phyloP scores from a whole-genome alignment of 306 rosid genomes.

The Delonix regia region DNA sequence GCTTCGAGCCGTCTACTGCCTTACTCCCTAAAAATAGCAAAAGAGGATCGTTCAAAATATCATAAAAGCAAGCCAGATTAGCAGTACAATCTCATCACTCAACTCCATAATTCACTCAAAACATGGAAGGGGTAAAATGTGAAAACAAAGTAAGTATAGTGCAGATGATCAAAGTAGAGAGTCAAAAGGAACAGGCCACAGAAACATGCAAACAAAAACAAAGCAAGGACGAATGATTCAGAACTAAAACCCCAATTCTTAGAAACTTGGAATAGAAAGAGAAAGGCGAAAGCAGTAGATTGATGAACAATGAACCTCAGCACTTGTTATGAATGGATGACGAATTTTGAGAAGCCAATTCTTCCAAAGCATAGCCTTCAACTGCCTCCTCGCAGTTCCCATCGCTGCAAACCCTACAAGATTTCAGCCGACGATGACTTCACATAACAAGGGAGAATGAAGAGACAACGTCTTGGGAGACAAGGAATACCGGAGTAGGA shows the following conservation, averaged over 20 bases:
- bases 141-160: background rate
- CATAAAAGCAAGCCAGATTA: background rate
- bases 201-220: background rate
- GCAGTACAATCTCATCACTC: background rate
- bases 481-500: background rate
- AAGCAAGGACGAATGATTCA: background rate
- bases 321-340: slow-evolving; percentile 76
- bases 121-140: slow-evolving; percentile 12
- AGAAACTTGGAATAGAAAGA: background rate
- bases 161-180: slow-evolving; percentile 21
- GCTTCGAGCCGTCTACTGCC: background rate
- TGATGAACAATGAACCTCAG: slow-evolving; percentile 63
- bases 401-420: slow-evolving; percentile 53
- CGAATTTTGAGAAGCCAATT: slow-evolving; percentile 97
- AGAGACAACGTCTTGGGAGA: slow-evolving; percentile 3
- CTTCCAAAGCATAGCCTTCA: slow-evolving; percentile 90
- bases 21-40: background rate
- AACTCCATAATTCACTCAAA: background rate
- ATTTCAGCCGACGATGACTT: background rate
- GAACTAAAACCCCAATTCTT: background rate
- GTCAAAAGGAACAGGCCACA: background rate
- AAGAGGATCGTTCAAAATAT: slow-evolving; percentile 1
- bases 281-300: background rate
- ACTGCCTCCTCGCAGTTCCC: slow-evolving; percentile 76
- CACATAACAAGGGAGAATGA: slow-evolving; percentile 16